Evolutionary conservation across 2,329 filamentous ascomycete genomes (phyloP), one percentile per base, ranked within the genome.

Genomic region (Cladosporium cucumerinum): DNA sequence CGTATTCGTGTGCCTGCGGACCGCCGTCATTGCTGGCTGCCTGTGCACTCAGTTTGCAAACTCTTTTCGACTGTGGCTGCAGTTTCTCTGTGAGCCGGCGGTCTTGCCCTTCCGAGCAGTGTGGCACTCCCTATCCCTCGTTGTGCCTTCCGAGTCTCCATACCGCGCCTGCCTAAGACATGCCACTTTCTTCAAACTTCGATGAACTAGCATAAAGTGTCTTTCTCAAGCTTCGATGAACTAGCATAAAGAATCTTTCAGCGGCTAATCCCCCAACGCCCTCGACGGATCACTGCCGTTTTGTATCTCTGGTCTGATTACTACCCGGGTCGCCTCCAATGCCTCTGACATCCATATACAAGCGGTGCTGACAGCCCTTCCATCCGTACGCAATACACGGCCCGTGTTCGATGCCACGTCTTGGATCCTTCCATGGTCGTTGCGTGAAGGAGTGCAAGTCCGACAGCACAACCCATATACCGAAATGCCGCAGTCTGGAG

Each of bases 401-500:
- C 49, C 60, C 49, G 60, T 36, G 34, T 30, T 62, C 25, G 21
- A 62, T 39, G 60, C 60, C 60, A 62, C 34, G 21, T 28, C 23
- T 26, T 14, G 23, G 46, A 43, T 51, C 34, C 49, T 61, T 51
- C 58, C 28, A 51, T 36, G 64, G 39, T 61, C 51, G 51, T 32
- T 30, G 51, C 51, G 18, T 54, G 66, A 60, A 59, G 64, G 52
- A 62, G 64, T 61, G 60, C 3, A 26, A n/a, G n/a, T 32, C 23
- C 32, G 14, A 57, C 32, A 57, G 21, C 30, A 39, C 30, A 26
- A 32, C 61, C 23, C 60, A 61, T 16, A 6, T 66, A 34, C 26
- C 32, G 34, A 62, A 23, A 71, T 70, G 70, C 66, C 68, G 63
- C 66, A 69, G 51, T 63, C 63, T 30, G 46, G 60, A 51, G 58